Evolutionary conservation across 2,329 filamentous ascomycete species (phyloP), one percentile per base, ranked within the genome.

Genomic region (Cercospora sesami): DNA sequence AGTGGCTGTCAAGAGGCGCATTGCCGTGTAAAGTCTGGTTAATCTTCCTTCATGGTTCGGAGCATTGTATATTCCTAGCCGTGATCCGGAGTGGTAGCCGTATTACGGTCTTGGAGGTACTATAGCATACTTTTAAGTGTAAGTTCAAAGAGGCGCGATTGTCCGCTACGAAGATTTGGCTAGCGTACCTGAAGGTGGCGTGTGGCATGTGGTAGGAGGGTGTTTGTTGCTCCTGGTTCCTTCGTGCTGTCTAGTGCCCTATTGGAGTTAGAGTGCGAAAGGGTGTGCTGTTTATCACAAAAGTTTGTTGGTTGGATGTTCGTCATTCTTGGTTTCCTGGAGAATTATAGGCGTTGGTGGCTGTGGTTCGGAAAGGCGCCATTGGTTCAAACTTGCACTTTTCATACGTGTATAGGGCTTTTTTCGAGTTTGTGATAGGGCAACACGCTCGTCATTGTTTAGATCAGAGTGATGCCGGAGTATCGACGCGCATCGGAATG

Each of bases 211-310:
- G 23, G 48, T 48, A 42, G 36, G 16, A 42, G n/a, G 45, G 12
- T 48, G 45, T 55, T 55, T 55, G 48, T 55, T 55, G 48, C 48
- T 55, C 48, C 48, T 55, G 21, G 23, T 26, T 53, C 48, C 48
- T 53, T 28, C 48, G 10, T 51, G 45, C 9, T 53, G 23, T 28
- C 48, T 28, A 28, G 48, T 28, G 7, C 14, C 48, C 48, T 28
- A 28, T 53, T 53, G 48, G 7, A 23, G 48, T 53, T 53, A 53
- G 48, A 53, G 2, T 16, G 21, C 16, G 23, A 53, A 8, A 53
- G 14, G 48, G 48, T 53, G 26, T 53, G 48, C 48, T 53, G 23
- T 3, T 53, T 53, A 28, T 53, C 48, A 28, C 23, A 3, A 1
- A 12, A n/a, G 48, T 10, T 8, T 23, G 23, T 53, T 23, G 48